Evolutionary conservation across 306 rosid species (phyloP).

Genomic region (Morella rubra): DNA sequence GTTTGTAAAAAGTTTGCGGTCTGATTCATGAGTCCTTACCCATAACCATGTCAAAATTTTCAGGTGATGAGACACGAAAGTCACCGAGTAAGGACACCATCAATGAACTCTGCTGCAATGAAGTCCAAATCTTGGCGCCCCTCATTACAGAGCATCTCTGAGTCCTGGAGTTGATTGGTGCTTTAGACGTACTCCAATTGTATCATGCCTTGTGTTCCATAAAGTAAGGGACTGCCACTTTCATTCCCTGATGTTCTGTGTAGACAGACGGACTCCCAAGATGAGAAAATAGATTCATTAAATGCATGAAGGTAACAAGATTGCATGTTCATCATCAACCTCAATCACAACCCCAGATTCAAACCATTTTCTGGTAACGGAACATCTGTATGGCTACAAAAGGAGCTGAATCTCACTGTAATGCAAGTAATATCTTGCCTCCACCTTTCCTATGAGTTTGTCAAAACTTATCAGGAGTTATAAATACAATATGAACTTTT

Average conservation of each 20-base stretch:
- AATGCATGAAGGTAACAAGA: slow-evolving; percentile 33
- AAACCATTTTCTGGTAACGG: slow-evolving; percentile 36
- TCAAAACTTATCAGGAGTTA: slow-evolving; percentile 27
- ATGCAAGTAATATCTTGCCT: slow-evolving; percentile 33
- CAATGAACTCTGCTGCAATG: slow-evolving; percentile 42
- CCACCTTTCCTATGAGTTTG: slow-evolving; percentile 21
- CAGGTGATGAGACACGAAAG: slow-evolving; percentile 70
- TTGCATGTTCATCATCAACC: slow-evolving; percentile 44
- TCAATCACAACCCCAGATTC: slow-evolving; percentile 30
- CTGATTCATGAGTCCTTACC: slow-evolving; percentile 11
- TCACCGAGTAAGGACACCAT: slow-evolving; percentile 45
- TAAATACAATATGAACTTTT: slow-evolving; percentile 21
- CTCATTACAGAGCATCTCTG: slow-evolving; percentile 86
- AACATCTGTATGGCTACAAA: slow-evolving; percentile 51
- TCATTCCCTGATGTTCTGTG: slow-evolving; percentile 28
- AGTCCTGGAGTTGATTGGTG: slow-evolving; percentile 49
- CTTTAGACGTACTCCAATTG: slow-evolving; percentile 1
- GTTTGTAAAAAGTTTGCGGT: not conserved
- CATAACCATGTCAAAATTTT: slow-evolving; percentile 18
- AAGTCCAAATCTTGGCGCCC: slow-evolving; percentile 89
- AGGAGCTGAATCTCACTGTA: slow-evolving; percentile 39
- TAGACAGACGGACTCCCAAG: slow-evolving; percentile 27
- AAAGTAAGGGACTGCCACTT: slow-evolving; percentile 29
- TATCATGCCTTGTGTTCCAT: slow-evolving; percentile 24
- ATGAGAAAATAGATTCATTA: slow-evolving; percentile 32